Conservation (phyloP, 805 yeast species). For the Wickerhamiella brachini region DNA sequence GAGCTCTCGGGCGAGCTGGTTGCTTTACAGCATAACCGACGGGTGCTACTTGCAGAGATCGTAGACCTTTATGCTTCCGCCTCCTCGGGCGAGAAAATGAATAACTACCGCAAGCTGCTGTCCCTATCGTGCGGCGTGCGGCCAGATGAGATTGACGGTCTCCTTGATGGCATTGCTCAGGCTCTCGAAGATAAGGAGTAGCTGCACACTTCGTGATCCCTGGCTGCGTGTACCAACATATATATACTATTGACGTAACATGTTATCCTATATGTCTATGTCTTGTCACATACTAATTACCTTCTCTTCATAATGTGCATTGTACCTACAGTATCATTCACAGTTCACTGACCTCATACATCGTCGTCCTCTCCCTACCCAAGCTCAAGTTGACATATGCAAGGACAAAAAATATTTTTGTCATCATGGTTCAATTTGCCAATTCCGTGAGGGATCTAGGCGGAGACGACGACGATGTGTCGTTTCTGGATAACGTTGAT, state of each 20-base stretch:
- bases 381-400: not conserved
- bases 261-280: too few relatives aligned
- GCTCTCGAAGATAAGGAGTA: conserved; percentile 19
- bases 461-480: conserved; percentile 73
- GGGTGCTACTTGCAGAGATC: conserved; percentile 32
- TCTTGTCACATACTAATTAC: too few relatives aligned
- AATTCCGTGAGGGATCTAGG: conserved; percentile 72
- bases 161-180: conserved; percentile 63
- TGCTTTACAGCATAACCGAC: conserved; percentile 30
- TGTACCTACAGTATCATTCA: too few relatives aligned
- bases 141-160: conserved; percentile 64
- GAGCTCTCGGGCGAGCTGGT: conserved; percentile 27
- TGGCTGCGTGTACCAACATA: too few relatives aligned
- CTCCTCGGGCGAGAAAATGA: conserved; percentile 42
- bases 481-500: conserved; percentile 42
- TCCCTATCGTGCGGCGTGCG: conserved; percentile 64
- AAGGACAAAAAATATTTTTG: not conserved
- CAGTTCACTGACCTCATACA: too few relatives aligned
- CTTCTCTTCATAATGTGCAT: too few relatives aligned
- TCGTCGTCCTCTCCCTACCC: too few relatives aligned
- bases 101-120: conserved; percentile 66
- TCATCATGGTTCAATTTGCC: conserved; percentile 29
- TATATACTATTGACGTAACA: too few relatives aligned
- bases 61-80: conserved; percentile 36
- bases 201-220: too few relatives aligned